Evolutionary conservation across 352 stramenopile species (phyloP), one percentile per base, ranked within the genome.

Genomic region (Phytophthora melonis): DNA sequence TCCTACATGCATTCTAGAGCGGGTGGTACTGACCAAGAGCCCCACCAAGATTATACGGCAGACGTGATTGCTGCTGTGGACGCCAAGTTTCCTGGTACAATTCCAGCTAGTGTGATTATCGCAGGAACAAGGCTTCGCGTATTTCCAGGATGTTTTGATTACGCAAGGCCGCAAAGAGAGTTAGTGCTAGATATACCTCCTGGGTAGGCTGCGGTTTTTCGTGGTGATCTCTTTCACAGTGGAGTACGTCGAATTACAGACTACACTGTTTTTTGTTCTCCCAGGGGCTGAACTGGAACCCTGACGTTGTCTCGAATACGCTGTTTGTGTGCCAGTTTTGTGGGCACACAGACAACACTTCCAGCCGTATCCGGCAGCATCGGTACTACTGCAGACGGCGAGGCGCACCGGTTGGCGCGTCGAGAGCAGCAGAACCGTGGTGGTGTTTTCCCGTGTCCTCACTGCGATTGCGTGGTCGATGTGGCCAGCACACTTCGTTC

Each of bases 111-210:
- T 32, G 49, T 55, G 49, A 55, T 55, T 32, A 34, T 55, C 14
- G 49, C 16, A 18, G 49, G 49, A 21, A 55, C 49, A 11, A 55
- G 34, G 6, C 49, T 55, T 8, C 49, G 49, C n/a, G 18, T 55
- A 25, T 55, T 55, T 32, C 25, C 49, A 32, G 5, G n/a, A 34
- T 55, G 49, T 30, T 55, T 55, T 55, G 49, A 55, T 30, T 55
- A 55, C 13, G 13, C 49, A 32, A 55, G 49, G 19, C 19, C 49
- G 34, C 7, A 16, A 16, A 55, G 14, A 5, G 49, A 55, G 49
- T 25, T 34, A 21, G 19, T 55, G 8, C 5, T 55, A 13, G 27
- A 21, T 8, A 30, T 55, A 55, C 49, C 19, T 30, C 49, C 8
- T 21, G 49, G 49, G 49, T 55, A 55, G 5, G 49, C 49, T n/a